A percentile compares a stretch with the other conserved stretches of the same genome.
These are phyloP conservation scores for Candida smagusa DNA, from an alignment of 1,139 yeast genomes.

Conservation along the genomic window DNA sequence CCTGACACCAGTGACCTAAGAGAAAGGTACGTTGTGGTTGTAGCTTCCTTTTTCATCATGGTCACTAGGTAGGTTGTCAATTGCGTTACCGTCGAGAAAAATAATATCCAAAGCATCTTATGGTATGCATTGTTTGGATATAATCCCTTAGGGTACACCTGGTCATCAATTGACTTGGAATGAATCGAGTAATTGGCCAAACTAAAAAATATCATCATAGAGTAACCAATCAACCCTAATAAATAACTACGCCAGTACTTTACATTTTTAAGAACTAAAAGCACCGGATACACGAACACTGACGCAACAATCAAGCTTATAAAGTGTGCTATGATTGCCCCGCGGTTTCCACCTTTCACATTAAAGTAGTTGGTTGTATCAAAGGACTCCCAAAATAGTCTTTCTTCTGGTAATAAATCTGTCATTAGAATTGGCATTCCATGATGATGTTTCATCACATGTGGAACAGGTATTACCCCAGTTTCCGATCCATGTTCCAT, in stretches of 20 bases:
- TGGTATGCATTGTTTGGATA: slow-evolving; percentile 78
- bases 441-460: slow-evolving; percentile 55
- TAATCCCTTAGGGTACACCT: slow-evolving; percentile 20
- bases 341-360: slow-evolving; percentile 45
- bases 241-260: slow-evolving; percentile 52
- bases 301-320: slow-evolving; percentile 43
- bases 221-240: slow-evolving; percentile 53
- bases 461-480: slow-evolving; percentile 29
- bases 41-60: slow-evolving; percentile 1
- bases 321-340: slow-evolving; percentile 60
- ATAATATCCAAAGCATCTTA: slow-evolving; percentile 59
- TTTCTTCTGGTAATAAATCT: slow-evolving; percentile 66
- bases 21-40: slow-evolving; percentile 1
- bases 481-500: neutral
- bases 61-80: slow-evolving; percentile 44
- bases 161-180: slow-evolving; percentile 54
- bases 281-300: slow-evolving; percentile 64
- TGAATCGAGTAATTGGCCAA: slow-evolving; percentile 60
- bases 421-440: slow-evolving; percentile 78
- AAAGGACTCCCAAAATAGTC: slow-evolving; percentile 73
- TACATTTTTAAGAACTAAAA: slow-evolving; percentile 62
- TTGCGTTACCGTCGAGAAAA: slow-evolving; percentile 53
- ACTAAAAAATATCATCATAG: slow-evolving; percentile 45
- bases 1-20: slow-evolving; percentile 1
- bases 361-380: slow-evolving; percentile 78